phyloP scores from a whole-genome alignment of 2,329 filamentous ascomycete genomes.

The Fusarium sp. region DNA sequence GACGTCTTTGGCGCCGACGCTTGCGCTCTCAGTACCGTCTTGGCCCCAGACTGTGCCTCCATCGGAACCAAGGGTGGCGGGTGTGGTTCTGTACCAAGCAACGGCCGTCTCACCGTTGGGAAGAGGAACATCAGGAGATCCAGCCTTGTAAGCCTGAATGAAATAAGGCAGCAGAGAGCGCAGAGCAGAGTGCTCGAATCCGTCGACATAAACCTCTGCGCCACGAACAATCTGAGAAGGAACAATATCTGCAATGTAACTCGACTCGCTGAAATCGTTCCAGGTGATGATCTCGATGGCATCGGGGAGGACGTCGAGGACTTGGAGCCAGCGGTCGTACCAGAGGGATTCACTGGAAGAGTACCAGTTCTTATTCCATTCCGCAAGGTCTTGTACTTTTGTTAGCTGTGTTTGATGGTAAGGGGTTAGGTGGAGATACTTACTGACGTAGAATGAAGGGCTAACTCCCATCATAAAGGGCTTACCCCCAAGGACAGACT shows the following conservation, averaged over 20 bases:
- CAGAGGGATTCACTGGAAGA: constrained; percentile 72
- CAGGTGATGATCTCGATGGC: constrained; percentile 60
- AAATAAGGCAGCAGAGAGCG: constrained; percentile 61
- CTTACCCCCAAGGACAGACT: constrained; percentile 49
- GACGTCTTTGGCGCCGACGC: constrained; percentile 44
- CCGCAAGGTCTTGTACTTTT: constrained; percentile 55
- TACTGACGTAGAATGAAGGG: constrained; percentile 69
- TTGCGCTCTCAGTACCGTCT: constrained; percentile 38
- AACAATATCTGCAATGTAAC: constrained; percentile 62
- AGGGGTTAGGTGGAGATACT: not conserved
- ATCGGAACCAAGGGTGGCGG: constrained; percentile 39
- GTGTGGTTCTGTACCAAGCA: constrained; percentile 51
- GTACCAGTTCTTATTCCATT: constrained; percentile 71
- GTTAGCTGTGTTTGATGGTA: not conserved
- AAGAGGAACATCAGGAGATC: constrained; percentile 42
- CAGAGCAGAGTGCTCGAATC: constrained; percentile 64
- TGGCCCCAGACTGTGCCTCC: constrained; percentile 50
- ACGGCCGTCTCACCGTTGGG: constrained; percentile 45
- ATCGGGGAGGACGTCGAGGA: constrained; percentile 61
- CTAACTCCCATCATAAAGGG: constrained; percentile 67
- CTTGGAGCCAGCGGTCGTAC: constrained; percentile 67
- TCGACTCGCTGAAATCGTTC: constrained; percentile 69
- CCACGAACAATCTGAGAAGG: constrained; percentile 57
- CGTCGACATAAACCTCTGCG: constrained; percentile 60
- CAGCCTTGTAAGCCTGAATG: constrained; percentile 62